A percentile compares a stretch with the other conserved stretches of the same genome.
phyloP scores from a whole-genome alignment of 2,329 filamentous ascomycete species.

The Lachnellula occidentalis region DNA sequence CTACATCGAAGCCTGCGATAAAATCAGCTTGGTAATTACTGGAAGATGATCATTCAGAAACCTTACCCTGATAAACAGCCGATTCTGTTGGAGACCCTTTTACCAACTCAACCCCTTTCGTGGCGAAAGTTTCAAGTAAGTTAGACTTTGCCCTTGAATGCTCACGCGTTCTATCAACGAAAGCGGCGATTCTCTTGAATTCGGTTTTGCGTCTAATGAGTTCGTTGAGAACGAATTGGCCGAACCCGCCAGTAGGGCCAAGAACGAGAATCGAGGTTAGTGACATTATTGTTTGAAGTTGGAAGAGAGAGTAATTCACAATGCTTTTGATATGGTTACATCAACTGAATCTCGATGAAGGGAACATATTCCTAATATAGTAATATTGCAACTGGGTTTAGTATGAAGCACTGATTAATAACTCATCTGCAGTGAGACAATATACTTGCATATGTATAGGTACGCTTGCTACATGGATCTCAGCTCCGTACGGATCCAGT shows the following conservation, averaged over 20 bases:
- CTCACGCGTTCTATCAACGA: background rate
- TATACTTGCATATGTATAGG: too few species aligned
- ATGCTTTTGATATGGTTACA: background rate
- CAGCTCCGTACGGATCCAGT: too few species aligned
- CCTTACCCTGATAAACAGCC: background rate
- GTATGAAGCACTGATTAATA: background rate
- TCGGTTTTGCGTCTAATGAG: constrained; percentile 2
- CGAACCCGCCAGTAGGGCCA: constrained; percentile 3
- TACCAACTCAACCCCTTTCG: constrained; percentile 1
- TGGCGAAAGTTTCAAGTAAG: background rate
- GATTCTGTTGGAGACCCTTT: constrained; percentile 1
- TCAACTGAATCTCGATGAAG: background rate
- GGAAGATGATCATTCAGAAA: background rate
- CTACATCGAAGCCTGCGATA: constrained; percentile 46
- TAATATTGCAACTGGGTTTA: background rate
- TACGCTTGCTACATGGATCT: too few species aligned
- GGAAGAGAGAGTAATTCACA: background rate
- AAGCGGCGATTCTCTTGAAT: constrained; percentile 3
- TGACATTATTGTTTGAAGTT: background rate
- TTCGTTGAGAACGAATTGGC: constrained; percentile 3
- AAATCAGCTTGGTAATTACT: background rate
- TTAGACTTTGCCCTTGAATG: background rate
- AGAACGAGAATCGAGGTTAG: constrained; percentile 4
- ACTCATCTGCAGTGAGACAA: background rate
- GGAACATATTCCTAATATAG: background rate